Base-by-base conservation (phyloP, 1,284 basidiomycete genomes). In the Hemileia vastatrix region DNA sequence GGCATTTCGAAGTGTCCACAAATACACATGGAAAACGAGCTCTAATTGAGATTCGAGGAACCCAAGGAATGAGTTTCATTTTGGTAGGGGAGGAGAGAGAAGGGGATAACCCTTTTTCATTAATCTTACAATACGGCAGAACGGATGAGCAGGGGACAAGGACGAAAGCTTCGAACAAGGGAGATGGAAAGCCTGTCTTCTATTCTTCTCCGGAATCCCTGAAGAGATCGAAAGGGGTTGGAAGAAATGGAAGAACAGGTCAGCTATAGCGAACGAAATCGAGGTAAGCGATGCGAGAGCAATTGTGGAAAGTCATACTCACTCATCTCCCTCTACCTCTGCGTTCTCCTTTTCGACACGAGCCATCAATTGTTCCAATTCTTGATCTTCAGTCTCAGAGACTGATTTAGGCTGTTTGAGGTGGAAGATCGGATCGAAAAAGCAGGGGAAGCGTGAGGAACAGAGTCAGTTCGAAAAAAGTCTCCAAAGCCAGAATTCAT, bases 301-400 rank as follows among this genome's bases (percentile, higher is more conserved):
- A 27, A 27, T 27, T 27, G 27, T 27, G 27, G 27, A 27, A 27
- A 27, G 27, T 27, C 27, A 40, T n/a, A n/a, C n/a, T n/a, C n/a
- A n/a, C 70, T 92, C 90, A 76, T 94, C 90, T 63, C 91, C 92
- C 27, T 88, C 90, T 1, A 95, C 88, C 74, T 95, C 91, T 33
- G 86, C 88, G 76, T 96, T 96, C 78, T 93, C 90, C 72, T 84
- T 82, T 65, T 86, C 85, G 32, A 87, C 90, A 77, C 90, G 88
- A 52, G 87, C 89, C 91, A 96, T 94, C 72, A 93, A 85, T 68
- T 89, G 86, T 4, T 89, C 90, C 68, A 96, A 83, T 76, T 95
- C 92, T 68, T 90, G 86, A 77, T 96, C 92, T 77, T 96, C 92
- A 4, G 88, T 89, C 76, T 95, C 92, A n/a, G 87, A 90, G 54